Percentiles rank a stretch among this genome's conserved stretches.
Conservation (phyloP, 2,329 filamentous ascomycete genomes). For the Cytospora paraplurivora region DNA sequence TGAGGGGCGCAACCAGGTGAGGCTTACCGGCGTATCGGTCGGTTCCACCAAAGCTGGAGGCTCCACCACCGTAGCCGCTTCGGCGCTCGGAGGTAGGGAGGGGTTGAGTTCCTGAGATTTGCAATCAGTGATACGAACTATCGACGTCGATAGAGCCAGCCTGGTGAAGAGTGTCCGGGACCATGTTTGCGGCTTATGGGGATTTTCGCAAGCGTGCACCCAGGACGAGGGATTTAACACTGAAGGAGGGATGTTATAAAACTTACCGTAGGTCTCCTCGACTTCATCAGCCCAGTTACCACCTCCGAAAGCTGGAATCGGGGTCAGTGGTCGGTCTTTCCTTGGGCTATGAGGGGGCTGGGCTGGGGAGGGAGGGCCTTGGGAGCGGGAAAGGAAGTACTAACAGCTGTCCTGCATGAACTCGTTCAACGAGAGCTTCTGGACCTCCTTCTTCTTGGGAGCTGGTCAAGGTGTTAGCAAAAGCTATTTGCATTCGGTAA, state of each 20-base stretch:
- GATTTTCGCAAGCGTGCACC: neutral
- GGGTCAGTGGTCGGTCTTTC: slow-evolving; percentile 33
- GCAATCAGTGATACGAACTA: slow-evolving; percentile 18
- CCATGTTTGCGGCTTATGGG: neutral
- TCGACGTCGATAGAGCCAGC: too few relatives aligned
- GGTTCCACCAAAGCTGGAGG: slow-evolving; percentile 28
- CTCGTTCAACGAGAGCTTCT: slow-evolving; percentile 97
- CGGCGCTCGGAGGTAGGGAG: slow-evolving; percentile 54
- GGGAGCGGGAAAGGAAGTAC: slow-evolving; percentile 42
- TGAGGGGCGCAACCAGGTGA: neutral
- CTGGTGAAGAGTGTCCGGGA: neutral
- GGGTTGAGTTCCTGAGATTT: slow-evolving; percentile 56
- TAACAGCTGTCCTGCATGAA: slow-evolving; percentile 92
- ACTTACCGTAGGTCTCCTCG: slow-evolving; percentile 82
- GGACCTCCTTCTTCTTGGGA: slow-evolving; percentile 88
- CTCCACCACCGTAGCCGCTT: slow-evolving; percentile 36
- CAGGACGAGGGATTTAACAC: slow-evolving; percentile 8
- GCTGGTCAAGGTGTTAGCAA: slow-evolving; percentile 61
- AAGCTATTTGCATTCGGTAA: slow-evolving; percentile 27
- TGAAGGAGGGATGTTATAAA: slow-evolving; percentile 19
- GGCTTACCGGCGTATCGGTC: slow-evolving; percentile 33
- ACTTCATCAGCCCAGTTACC: slow-evolving; percentile 99
- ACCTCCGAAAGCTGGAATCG: slow-evolving; percentile 46
- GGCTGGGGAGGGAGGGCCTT: slow-evolving; percentile 32
- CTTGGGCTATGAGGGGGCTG: slow-evolving; percentile 32